These are phyloP conservation scores for Aristolochia fimbriata DNA, from an alignment of 164 flowering plant genomes.

Conservation along the genomic window DNA sequence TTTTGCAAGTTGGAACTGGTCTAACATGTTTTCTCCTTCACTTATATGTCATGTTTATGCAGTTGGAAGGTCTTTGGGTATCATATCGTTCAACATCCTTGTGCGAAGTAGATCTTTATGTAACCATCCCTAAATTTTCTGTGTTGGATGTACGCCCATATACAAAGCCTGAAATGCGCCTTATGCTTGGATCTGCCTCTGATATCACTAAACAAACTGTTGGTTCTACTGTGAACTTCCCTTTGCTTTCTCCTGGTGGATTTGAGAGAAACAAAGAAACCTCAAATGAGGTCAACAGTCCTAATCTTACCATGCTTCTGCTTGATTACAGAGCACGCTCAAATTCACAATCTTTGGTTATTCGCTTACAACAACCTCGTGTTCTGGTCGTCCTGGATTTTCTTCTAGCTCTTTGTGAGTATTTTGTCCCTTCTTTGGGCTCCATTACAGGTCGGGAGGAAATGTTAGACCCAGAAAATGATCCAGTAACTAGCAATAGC, in stretches of 20 bases:
- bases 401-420: conserved; percentile 83
- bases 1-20: neutral
- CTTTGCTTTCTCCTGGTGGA: conserved; percentile 18
- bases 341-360: conserved; percentile 72
- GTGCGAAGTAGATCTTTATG: conserved; percentile 81
- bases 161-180: conserved; percentile 90
- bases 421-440: conserved; percentile 90
- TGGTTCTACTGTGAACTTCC: conserved; percentile 25
- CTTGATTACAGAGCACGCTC: conserved; percentile 72
- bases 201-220: conserved; percentile 50
- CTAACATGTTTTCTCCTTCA: neutral
- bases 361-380: conserved; percentile 89
- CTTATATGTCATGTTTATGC: conserved; percentile 19
- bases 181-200: conserved; percentile 91
- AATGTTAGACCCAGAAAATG: conserved; percentile 74
- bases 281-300: conserved; percentile 30
- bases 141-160: conserved; percentile 72
- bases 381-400: conserved; percentile 94
- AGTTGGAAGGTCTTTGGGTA: conserved; percentile 99
- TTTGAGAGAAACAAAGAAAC: conserved; percentile 19
- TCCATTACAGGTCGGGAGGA: conserved; percentile 92
- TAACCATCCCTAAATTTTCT: conserved; percentile 80
- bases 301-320: conserved; percentile 80
- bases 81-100: conserved; percentile 87
- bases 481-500: conserved; percentile 54